Conservation (phyloP, 176 grass and related monocot genomes). For the Musa acuminata region DNA sequence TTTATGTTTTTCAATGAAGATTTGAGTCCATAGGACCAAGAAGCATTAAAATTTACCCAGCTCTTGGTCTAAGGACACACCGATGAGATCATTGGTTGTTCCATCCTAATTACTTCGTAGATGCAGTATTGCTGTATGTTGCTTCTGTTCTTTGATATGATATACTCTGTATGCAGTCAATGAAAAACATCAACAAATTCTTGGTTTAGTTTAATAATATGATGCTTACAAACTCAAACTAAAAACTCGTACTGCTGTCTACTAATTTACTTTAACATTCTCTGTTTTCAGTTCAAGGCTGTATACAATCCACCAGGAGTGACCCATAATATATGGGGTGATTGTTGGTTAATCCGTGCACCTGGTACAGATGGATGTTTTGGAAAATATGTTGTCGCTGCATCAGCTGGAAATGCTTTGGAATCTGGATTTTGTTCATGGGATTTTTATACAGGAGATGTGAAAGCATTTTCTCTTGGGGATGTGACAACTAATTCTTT, state of each 20-base stretch:
- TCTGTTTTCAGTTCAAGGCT: slow-evolving; percentile 50
- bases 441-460: slow-evolving; percentile 85
- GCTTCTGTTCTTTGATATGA: too few species aligned
- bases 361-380: slow-evolving; percentile 81
- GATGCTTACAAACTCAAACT: not conserved
- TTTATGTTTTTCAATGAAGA: too few species aligned
- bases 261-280: not conserved
- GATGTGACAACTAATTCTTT: slow-evolving; percentile 24
- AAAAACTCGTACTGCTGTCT: not conserved
- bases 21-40: too few species aligned
- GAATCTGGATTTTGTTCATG: slow-evolving; percentile 83
- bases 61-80: too few species aligned
- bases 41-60: too few species aligned
- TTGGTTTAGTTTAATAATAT: not conserved
- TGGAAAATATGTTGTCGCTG: slow-evolving; percentile 78
- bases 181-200: too few species aligned
- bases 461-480: slow-evolving; percentile 54
- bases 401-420: slow-evolving; percentile 62
- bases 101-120: too few species aligned
- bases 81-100: too few species aligned
- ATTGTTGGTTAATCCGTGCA: slow-evolving; percentile 92
- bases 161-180: too few species aligned
- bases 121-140: too few species aligned
- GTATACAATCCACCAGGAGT: slow-evolving; percentile 68
- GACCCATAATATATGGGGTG: slow-evolving; percentile 64